These are phyloP conservation scores for Calcarisporium arbuscula DNA, from an alignment of 2,329 filamentous ascomycete species.

Conservation along the genomic window DNA sequence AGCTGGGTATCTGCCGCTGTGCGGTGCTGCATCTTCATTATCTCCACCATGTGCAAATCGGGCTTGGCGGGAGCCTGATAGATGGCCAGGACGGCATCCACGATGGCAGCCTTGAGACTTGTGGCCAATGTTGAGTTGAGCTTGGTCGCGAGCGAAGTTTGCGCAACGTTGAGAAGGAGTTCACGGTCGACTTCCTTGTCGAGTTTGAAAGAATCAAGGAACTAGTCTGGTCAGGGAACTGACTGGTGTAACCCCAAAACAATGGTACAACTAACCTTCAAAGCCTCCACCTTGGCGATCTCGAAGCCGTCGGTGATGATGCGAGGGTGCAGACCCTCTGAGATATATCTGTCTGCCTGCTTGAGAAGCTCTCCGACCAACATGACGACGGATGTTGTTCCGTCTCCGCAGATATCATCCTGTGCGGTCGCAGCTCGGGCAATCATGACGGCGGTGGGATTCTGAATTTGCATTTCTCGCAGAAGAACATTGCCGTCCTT, in stretches of 20 bases:
- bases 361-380: slow-evolving; percentile 95
- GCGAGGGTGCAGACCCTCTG: slow-evolving; percentile 91
- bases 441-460: slow-evolving; percentile 88
- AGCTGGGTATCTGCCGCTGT: slow-evolving; percentile 93
- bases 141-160: slow-evolving; percentile 93
- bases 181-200: slow-evolving; percentile 84
- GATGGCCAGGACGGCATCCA: slow-evolving; percentile 92
- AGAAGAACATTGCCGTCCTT: slow-evolving; percentile 92
- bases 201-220: slow-evolving; percentile 91
- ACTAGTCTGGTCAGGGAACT: slow-evolving; percentile 44
- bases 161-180: slow-evolving; percentile 84
- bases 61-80: slow-evolving; percentile 86
- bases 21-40: slow-evolving; percentile 99
- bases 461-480: slow-evolving; percentile 88
- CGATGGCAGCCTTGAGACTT: slow-evolving; percentile 88
- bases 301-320: slow-evolving; percentile 98
- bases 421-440: slow-evolving; percentile 86
- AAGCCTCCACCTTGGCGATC: slow-evolving; percentile 84
- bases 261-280: slow-evolving; percentile 55
- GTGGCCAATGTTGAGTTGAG: slow-evolving; percentile 83
- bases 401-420: slow-evolving; percentile 97
- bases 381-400: slow-evolving; percentile 92
- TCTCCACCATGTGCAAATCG: slow-evolving; percentile 98
- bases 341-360: slow-evolving; percentile 93
- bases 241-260: slow-evolving; percentile 1